Evolutionary conservation across 257 asterid species (phyloP).

Genomic region (Thymus mandschuricus): DNA sequence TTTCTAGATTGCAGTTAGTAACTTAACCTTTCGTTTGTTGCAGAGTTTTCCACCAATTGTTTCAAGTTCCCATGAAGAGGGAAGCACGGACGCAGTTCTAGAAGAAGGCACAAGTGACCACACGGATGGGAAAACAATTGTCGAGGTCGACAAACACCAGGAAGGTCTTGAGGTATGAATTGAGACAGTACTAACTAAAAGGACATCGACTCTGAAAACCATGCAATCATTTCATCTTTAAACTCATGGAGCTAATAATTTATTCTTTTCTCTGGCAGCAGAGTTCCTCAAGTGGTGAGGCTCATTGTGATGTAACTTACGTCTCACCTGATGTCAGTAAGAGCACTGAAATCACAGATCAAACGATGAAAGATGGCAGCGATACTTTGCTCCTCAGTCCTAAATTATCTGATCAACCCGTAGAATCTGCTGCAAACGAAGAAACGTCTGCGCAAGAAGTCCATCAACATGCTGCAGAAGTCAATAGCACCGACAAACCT

Average conservation of each 20-base stretch:
- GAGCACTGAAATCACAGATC: conserved; percentile 29
- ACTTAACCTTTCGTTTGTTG: conserved; percentile 24
- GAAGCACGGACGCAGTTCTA: conserved; percentile 20
- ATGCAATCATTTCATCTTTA: background rate
- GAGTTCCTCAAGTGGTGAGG: conserved; percentile 34
- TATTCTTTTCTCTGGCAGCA: background rate
- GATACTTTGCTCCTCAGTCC: conserved; percentile 17
- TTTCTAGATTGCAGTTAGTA: background rate
- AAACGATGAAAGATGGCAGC: conserved; percentile 6
- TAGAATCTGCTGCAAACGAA: conserved; percentile 15
- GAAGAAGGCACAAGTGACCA: conserved; percentile 21
- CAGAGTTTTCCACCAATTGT: conserved; percentile 29
- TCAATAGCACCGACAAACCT: background rate
- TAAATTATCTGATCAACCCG: conserved; percentile 28
- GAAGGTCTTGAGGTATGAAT: conserved; percentile 34
- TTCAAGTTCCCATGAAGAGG: conserved; percentile 26
- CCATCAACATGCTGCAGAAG: conserved; percentile 31
- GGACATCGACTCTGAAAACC: background rate
- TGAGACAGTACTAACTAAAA: background rate
- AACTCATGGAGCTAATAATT: background rate
- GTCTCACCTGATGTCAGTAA: conserved; percentile 26
- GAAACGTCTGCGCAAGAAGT: conserved; percentile 19
- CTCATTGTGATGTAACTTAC: conserved; percentile 30
- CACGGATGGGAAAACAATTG: conserved; percentile 15
- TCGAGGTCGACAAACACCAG: conserved; percentile 21